Conservation (phyloP, 1,284 basidiomycete species). For the Inonotus hispidus region DNA sequence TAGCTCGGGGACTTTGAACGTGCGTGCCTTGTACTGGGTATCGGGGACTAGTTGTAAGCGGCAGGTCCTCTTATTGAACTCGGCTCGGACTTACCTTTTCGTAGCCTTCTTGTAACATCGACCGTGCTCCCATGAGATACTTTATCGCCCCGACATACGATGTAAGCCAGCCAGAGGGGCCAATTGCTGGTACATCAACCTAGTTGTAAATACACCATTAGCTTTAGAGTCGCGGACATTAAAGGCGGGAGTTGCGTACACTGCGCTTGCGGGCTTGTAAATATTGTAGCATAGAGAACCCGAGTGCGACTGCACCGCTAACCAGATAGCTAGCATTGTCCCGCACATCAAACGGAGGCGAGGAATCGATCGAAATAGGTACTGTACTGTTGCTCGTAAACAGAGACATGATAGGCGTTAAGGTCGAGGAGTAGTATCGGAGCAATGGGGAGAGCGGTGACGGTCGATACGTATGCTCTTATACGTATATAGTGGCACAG, state of each 20-base stretch:
- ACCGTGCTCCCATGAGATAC: not conserved
- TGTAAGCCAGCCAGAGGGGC: constrained; percentile 4
- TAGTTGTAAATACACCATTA: no score
- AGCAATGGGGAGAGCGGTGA: no score
- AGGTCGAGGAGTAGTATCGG: not conserved
- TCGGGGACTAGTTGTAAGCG: no score
- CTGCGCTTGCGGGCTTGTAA: constrained; percentile 11
- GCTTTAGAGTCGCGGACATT: not conserved
- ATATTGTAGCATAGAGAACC: constrained; percentile 5
- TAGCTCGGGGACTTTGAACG: constrained; percentile 32
- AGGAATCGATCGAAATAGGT: not conserved
- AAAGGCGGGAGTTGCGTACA: no score
- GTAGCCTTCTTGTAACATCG: constrained; percentile 11
- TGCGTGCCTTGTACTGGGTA: constrained; percentile 15
- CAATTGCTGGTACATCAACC: constrained; percentile 11
- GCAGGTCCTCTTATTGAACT: no score
- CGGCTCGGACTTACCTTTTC: not conserved
- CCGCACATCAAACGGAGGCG: not conserved
- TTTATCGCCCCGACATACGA: constrained; percentile 12
- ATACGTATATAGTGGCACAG: no score
- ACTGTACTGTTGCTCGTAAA: not conserved
- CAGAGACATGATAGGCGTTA: not conserved
- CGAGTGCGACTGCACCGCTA: not conserved
- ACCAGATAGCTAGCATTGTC: not conserved
- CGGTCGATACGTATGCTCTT: no score